Base-by-base conservation (phyloP, 257 asterid species). In the Gentiana macrophylla region DNA sequence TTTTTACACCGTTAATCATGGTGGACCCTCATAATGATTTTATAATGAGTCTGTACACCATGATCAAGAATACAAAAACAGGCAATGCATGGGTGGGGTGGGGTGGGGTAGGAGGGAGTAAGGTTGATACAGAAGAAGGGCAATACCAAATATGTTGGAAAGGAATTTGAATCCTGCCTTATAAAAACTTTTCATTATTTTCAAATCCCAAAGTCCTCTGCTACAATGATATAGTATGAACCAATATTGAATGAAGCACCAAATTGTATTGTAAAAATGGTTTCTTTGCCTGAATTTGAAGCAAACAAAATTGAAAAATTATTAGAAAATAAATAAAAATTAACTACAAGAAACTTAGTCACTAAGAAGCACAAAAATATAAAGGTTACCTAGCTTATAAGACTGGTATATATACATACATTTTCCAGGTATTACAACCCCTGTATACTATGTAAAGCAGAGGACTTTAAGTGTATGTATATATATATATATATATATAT, bases 151-250 rank as follows among this genome's bases (percentile, higher is more conserved):
- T 10, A 65, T 65, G 62, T 79, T 85, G 64, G 95, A 83, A 12
- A 89, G 77, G 50, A 75, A 83, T 62, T 83, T 88, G 55, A 55
- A 68, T 79, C 86, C 78, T 63, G 95, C 97, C 72, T 83, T 89
- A 71, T 66, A 86, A 61, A 86, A 69, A 60, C 95, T 95, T 70
- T 83, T 89, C 85, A 86, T 86, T 59, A 76, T 69, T 33, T 60
- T 55, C 57, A 49, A 62, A 71, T 59, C 46, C 62, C 70, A 53
- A 44, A 54, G 60, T 46, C 61, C 61, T 63, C 50, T 66, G 66
- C 46, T 10, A 41, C 63, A 58, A 37, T 59, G 70, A 55, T 52
- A 45, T 62, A 67, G 68, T 24, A 24, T 24, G 60, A 61, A 47
- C 49, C 49, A 64, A 62, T 38, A 66, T 44, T 68, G 68, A 64